A percentile compares a stretch with the other conserved stretches of the same genome.
These are phyloP conservation scores for Nicotiana sylvestris DNA, from an alignment of 257 asterid genomes.

Conservation along the genomic window DNA sequence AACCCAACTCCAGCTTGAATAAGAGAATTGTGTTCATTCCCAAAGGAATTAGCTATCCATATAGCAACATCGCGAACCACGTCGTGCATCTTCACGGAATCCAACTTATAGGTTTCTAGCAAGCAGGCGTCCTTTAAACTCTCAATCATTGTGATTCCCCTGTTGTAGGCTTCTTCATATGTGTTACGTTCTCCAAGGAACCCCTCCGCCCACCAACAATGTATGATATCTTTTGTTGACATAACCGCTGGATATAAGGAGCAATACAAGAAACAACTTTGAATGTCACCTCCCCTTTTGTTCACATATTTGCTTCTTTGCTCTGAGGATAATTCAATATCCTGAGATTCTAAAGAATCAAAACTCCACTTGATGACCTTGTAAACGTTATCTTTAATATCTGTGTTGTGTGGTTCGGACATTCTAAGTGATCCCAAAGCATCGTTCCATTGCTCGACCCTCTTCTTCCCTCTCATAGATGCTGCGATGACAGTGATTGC, in stretches of 20 bases:
- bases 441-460: background rate
- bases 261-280: conserved; percentile 16
- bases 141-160: conserved; percentile 15
- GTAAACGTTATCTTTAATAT: background rate
- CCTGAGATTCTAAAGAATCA: conserved; percentile 15
- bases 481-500: conserved; percentile 4
- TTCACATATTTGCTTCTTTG: background rate
- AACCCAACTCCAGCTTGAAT: conserved; percentile 14
- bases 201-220: conserved; percentile 20
- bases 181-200: conserved; percentile 7
- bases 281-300: background rate
- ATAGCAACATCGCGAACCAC: conserved; percentile 24
- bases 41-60: background rate
- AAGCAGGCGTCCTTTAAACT: conserved; percentile 20
- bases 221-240: conserved; percentile 7
- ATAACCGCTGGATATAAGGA: conserved; percentile 11
- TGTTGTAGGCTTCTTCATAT: conserved; percentile 16
- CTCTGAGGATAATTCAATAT: background rate
- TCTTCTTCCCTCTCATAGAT: background rate
- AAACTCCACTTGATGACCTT: conserved; percentile 21
- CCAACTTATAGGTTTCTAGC: background rate
- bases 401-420: conserved; percentile 5
- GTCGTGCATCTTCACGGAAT: conserved; percentile 23
- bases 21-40: conserved; percentile 3
- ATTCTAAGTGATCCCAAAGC: background rate